These are phyloP conservation scores for Clonostachys solani DNA, from an alignment of 2,329 filamentous ascomycete genomes.

Conservation along the genomic window DNA sequence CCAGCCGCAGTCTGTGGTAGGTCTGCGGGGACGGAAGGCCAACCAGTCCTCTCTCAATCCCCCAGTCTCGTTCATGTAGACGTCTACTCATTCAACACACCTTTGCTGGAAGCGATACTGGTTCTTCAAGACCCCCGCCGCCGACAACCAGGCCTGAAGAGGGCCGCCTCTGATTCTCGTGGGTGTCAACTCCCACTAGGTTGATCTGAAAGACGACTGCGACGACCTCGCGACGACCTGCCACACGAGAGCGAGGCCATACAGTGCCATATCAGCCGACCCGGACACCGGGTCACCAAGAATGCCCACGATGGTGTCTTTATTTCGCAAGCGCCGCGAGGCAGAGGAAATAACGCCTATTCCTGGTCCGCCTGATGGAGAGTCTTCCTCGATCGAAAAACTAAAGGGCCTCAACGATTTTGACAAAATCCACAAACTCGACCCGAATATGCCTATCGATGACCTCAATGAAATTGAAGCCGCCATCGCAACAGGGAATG, in stretches of 20 bases:
- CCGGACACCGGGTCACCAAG: not conserved
- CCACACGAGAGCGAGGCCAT: not conserved
- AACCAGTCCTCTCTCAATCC: too few relatives aligned
- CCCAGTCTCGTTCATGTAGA: too few relatives aligned
- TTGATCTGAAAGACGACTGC: not conserved
- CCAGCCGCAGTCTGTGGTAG: too few relatives aligned
- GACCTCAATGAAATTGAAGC: constrained; percentile 57
- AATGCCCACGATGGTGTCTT: constrained; percentile 21
- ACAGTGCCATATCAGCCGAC: not conserved
- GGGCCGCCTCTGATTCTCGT: too few relatives aligned
- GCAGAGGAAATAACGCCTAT: constrained; percentile 38
- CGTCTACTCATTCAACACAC: too few relatives aligned
- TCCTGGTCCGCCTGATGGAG: constrained; percentile 30
- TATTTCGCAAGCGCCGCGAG: constrained; percentile 41
- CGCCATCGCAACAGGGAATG: constrained; percentile 48
- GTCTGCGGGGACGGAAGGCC: too few relatives aligned
- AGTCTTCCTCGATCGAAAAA: constrained; percentile 32
- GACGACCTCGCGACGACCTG: not conserved
- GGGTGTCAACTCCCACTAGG: not conserved
- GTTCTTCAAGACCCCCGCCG: too few relatives aligned
- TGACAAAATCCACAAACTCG: constrained; percentile 57
- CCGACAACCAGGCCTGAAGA: too few relatives aligned
- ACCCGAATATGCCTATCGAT: constrained; percentile 62
- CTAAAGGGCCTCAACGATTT: constrained; percentile 44
- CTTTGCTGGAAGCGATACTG: too few relatives aligned